A percentile compares a stretch with the other conserved stretches of the same genome.
These are phyloP conservation scores for Fragaria iinumae DNA, from an alignment of 306 rosid species.

Conservation along the genomic window DNA sequence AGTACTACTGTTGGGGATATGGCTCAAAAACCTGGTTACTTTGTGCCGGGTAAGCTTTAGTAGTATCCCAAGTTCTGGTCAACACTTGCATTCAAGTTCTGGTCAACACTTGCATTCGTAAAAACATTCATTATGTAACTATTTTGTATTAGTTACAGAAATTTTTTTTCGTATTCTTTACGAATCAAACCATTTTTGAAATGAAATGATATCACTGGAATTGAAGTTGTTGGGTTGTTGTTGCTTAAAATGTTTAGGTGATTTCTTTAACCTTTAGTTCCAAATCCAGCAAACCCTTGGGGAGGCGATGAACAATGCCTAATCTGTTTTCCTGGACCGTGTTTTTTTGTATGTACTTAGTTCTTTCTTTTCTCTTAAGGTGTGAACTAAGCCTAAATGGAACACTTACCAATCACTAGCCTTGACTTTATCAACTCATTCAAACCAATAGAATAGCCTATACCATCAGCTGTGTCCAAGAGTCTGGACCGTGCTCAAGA, in stretches of 20 bases:
- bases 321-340: background rate
- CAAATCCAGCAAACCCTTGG: background rate
- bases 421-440: background rate
- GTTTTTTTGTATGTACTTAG: no score
- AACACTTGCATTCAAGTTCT: conserved; percentile 21
- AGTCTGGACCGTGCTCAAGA: background rate
- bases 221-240: background rate
- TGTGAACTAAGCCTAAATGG: background rate
- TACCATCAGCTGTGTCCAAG: background rate
- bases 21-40: conserved; percentile 99
- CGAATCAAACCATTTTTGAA: background rate
- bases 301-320: background rate
- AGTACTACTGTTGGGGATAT: conserved; percentile 79
- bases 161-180: background rate
- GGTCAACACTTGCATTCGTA: background rate
- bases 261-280: background rate
- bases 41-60: conserved; percentile 83
- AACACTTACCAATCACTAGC: background rate
- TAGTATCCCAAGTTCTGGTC: conserved; percentile 19
- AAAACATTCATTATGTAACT: conserved; percentile 2
- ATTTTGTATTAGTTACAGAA: background rate
- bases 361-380: background rate
- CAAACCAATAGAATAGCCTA: background rate
- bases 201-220: background rate
- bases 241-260: conserved; percentile 12